phyloP scores from a whole-genome alignment of 2,329 filamentous ascomycete genomes.

The Chaetomium globosum region DNA sequence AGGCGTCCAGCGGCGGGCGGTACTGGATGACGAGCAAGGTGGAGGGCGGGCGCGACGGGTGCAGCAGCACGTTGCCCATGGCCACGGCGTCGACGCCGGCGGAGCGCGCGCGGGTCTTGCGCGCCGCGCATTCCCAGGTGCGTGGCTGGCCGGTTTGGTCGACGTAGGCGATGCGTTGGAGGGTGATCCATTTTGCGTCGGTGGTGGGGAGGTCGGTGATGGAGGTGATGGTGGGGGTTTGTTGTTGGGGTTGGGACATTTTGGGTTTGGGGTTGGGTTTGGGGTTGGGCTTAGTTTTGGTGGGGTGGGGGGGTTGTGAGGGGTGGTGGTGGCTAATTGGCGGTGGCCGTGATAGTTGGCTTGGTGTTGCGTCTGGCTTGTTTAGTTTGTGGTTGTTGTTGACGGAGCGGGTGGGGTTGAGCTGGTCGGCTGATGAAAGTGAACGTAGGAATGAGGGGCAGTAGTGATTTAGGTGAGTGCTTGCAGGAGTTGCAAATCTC shows the following conservation, averaged over 20 bases:
- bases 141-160: constrained; percentile 58
- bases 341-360: neutral
- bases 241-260: constrained; percentile 44
- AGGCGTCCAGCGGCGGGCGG: constrained; percentile 54
- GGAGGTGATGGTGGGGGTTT: constrained; percentile 49
- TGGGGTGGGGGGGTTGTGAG: constrained; percentile 23
- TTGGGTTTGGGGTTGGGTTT: constrained; percentile 42
- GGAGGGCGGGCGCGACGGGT: constrained; percentile 48
- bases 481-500: neutral
- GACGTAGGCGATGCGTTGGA: constrained; percentile 59
- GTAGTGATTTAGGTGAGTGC: neutral
- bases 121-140: constrained; percentile 63
- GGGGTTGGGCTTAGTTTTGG: constrained; percentile 37
- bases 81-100: constrained; percentile 63
- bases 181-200: constrained; percentile 60
- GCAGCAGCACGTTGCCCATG: constrained; percentile 61
- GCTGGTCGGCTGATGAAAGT: constrained; percentile 5
- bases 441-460: constrained; percentile 13
- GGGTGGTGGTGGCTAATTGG: neutral
- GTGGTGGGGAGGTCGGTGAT: constrained; percentile 52
- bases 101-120: constrained; percentile 55
- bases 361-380: neutral
- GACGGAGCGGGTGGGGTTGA: neutral
- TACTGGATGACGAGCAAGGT: constrained; percentile 57
- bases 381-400: neutral